Evolutionary conservation across 2,329 filamentous ascomycete genomes (phyloP).

Genomic region (Colletotrichum lentis): DNA sequence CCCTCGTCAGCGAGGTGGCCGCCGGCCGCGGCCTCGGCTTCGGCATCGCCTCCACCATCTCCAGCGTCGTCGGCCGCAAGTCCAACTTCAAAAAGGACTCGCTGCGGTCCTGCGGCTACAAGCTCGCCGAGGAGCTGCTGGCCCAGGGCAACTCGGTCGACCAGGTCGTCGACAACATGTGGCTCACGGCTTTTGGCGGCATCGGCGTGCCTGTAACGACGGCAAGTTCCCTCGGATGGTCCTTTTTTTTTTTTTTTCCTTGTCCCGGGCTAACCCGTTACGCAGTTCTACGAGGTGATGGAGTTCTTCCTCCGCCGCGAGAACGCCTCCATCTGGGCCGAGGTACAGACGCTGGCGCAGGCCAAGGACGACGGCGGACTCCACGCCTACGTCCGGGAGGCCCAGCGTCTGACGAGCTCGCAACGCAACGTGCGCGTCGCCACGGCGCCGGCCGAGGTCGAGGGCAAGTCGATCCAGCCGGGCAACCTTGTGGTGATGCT

Average conservation of each 20-base stretch:
- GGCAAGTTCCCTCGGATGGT: slow-evolving; percentile 47
- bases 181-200: slow-evolving; percentile 52
- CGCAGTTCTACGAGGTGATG: slow-evolving; percentile 56
- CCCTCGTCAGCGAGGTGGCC: slow-evolving; percentile 50
- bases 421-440: slow-evolving; percentile 52
- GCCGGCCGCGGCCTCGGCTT: slow-evolving; percentile 45
- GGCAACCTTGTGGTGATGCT: slow-evolving; percentile 53
- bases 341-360: slow-evolving; percentile 52
- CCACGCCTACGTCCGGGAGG: slow-evolving; percentile 52
- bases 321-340: slow-evolving; percentile 52
- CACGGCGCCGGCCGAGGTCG: slow-evolving; percentile 47
- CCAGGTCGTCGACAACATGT: slow-evolving; percentile 48
- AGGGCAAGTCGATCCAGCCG: slow-evolving; percentile 50
- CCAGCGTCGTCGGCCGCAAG: slow-evolving; percentile 44
- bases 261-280: too few species aligned
- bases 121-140: slow-evolving; percentile 51
- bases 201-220: slow-evolving; percentile 50
- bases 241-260: too few species aligned
- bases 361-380: slow-evolving; percentile 48
- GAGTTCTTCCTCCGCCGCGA: slow-evolving; percentile 53
- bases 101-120: slow-evolving; percentile 51
- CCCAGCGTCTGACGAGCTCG: slow-evolving; percentile 51
- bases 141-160: slow-evolving; percentile 46
- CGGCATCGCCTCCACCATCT: slow-evolving; percentile 44
- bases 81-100: slow-evolving; percentile 45